A percentile compares a stretch with the other conserved stretches of the same genome.
phyloP scores from a whole-genome alignment of 139 green algal species.

The Microglena sp. region DNA sequence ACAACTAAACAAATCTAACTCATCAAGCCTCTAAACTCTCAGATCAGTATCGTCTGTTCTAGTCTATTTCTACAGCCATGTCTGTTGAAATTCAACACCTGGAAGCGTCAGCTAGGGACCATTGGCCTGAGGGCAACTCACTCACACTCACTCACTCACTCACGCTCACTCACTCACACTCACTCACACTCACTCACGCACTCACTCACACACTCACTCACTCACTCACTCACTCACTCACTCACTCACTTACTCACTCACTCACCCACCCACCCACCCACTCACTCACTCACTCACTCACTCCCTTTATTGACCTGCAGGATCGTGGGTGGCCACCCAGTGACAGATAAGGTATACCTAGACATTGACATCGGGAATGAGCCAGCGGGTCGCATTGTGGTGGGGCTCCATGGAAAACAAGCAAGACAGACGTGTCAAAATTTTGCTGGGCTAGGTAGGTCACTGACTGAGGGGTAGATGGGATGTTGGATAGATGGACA shows the following conservation, averaged over 20 bases:
- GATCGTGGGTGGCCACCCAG: not conserved
- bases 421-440: too few species aligned
- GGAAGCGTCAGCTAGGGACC: too few species aligned
- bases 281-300: not conserved
- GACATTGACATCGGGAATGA: conserved; percentile 3
- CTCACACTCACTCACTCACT: too few species aligned
- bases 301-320: not conserved
- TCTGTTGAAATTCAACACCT: too few species aligned
- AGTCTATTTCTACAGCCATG: too few species aligned
- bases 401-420: conserved; percentile 9
- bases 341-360: conserved; percentile 5
- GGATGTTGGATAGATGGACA: too few species aligned
- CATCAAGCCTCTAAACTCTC: too few species aligned
- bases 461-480: too few species aligned
- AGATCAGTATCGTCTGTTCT: too few species aligned
- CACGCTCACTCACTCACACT: not conserved
- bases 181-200: not conserved
- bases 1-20: too few species aligned
- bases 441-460: too few species aligned
- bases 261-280: not conserved
- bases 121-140: too few species aligned
- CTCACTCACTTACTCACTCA: not conserved
- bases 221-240: not conserved
- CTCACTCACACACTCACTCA: not conserved
- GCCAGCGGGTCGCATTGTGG: conserved; percentile 4